phyloP scores from a whole-genome alignment of 2,329 filamentous ascomycete genomes.

The Berkeleyomyces basicola region DNA sequence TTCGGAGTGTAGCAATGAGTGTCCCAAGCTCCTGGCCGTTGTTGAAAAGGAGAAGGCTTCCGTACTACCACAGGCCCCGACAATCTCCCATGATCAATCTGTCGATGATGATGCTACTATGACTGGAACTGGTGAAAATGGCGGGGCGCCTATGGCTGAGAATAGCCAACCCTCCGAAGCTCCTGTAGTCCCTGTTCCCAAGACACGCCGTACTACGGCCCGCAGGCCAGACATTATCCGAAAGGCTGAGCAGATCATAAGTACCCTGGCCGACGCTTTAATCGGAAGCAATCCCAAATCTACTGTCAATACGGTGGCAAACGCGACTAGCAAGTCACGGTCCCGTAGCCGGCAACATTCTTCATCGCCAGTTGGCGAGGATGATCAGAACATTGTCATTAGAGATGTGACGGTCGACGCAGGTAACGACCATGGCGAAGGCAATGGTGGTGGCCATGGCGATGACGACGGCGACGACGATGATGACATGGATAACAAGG shows the following conservation, averaged over 20 bases:
- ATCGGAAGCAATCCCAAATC: neutral
- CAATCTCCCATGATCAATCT: neutral
- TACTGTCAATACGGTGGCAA: neutral
- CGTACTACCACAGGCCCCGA: neutral
- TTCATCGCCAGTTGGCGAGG: slow-evolving; percentile 19
- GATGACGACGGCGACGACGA: slow-evolving; percentile 18
- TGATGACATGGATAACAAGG: slow-evolving; percentile 20
- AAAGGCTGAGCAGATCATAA: slow-evolving; percentile 42
- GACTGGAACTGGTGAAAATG: slow-evolving; percentile 19
- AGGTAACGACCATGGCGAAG: slow-evolving; percentile 16
- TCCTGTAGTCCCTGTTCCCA: slow-evolving; percentile 14
- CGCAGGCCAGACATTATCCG: slow-evolving; percentile 41
- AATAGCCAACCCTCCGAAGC: neutral
- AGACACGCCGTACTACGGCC: slow-evolving; percentile 28
- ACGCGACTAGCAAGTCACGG: neutral
- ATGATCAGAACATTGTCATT: slow-evolving; percentile 29
- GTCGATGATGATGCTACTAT: slow-evolving; percentile 4
- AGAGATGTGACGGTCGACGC: slow-evolving; percentile 24
- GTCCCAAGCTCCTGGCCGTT: slow-evolving; percentile 4
- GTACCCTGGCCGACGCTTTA: neutral
- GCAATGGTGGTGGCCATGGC: slow-evolving; percentile 20
- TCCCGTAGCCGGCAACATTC: neutral
- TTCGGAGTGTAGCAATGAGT: slow-evolving; percentile 4
- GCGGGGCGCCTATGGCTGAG: neutral
- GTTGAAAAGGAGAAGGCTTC: slow-evolving; percentile 20